phyloP scores from a whole-genome alignment of 352 stramenopile genomes.

The Phytophthora agathidicida region DNA sequence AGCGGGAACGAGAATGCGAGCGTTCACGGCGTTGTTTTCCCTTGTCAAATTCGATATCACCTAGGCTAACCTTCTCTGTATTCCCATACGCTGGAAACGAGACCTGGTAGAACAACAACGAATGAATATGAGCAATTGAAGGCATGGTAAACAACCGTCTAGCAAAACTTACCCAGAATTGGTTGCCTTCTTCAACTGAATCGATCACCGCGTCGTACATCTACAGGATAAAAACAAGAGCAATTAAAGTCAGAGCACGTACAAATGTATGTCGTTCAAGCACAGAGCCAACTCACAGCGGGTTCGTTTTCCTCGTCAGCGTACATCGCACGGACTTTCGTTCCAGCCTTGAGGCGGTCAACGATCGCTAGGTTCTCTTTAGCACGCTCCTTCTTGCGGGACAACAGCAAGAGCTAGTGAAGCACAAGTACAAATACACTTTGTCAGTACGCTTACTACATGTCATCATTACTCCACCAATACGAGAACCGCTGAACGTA shows the following conservation, averaged over 20 bases:
- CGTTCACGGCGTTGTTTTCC: conserved; percentile 30
- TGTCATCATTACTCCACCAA: background rate
- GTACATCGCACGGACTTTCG: conserved; percentile 95
- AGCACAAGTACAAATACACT: background rate
- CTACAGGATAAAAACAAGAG: conserved; percentile 33
- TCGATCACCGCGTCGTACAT: conserved; percentile 98
- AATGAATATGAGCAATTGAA: background rate
- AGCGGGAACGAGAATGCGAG: conserved; percentile 46
- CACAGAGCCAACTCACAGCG: conserved; percentile 65
- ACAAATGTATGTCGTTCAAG: too few relatives aligned
- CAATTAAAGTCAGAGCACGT: too few relatives aligned
- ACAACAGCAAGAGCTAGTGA: conserved; percentile 77
- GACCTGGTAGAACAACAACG: conserved; percentile 49
- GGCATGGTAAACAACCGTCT: background rate
- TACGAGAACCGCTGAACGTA: conserved; percentile 13
- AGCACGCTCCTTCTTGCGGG: conserved; percentile 67
- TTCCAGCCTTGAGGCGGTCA: conserved; percentile 86
- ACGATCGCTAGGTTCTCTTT: conserved; percentile 70
- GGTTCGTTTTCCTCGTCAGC: conserved; percentile 95
- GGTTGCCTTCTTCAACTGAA: conserved; percentile 84
- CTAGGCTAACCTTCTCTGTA: conserved; percentile 93
- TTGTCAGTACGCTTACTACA: conserved; percentile 1
- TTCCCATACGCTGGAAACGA: conserved; percentile 98
- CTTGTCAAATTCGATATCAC: conserved; percentile 92
- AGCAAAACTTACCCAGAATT: conserved; percentile 62